A percentile compares a stretch with the other conserved stretches of the same genome.
phyloP scores from a whole-genome alignment of 1,139 yeast genomes.

The Scheffersomyces segobiensis region DNA sequence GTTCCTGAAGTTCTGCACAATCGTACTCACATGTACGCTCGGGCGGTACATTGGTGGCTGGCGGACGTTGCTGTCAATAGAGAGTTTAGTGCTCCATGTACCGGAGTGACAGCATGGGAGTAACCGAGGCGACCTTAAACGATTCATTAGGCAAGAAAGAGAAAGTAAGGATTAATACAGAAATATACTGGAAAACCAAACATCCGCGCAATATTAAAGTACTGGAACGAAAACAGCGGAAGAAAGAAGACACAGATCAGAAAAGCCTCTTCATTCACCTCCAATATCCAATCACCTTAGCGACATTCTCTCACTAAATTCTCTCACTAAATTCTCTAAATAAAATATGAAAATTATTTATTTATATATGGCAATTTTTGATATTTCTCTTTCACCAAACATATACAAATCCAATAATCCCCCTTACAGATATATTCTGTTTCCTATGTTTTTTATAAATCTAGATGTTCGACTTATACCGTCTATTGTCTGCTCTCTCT shows the following conservation, averaged over 20 bases:
- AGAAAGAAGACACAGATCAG: neutral
- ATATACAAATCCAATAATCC: too few species aligned
- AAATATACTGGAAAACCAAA: too few species aligned
- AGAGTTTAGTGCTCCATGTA: neutral
- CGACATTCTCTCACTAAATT: neutral
- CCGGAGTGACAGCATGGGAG: neutral
- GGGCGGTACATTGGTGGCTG: neutral
- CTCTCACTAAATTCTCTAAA: neutral
- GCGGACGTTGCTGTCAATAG: neutral
- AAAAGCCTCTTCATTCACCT: neutral
- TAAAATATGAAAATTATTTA: too few species aligned
- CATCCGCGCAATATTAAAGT: too few species aligned
- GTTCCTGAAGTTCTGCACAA: neutral
- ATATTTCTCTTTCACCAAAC: too few species aligned
- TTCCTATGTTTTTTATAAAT: too few species aligned
- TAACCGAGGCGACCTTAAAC: neutral
- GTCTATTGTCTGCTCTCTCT: neutral
- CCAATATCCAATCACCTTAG: neutral
- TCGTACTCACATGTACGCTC: neutral
- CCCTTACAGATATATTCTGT: too few species aligned
- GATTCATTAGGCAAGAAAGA: neutral
- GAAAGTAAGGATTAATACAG: neutral
- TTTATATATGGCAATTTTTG: too few species aligned
- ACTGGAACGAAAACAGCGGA: neutral
- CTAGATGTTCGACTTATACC: neutral